Base-by-base conservation (phyloP, 805 yeast genomes). In the Debaryomyces tyrocola region DNA sequence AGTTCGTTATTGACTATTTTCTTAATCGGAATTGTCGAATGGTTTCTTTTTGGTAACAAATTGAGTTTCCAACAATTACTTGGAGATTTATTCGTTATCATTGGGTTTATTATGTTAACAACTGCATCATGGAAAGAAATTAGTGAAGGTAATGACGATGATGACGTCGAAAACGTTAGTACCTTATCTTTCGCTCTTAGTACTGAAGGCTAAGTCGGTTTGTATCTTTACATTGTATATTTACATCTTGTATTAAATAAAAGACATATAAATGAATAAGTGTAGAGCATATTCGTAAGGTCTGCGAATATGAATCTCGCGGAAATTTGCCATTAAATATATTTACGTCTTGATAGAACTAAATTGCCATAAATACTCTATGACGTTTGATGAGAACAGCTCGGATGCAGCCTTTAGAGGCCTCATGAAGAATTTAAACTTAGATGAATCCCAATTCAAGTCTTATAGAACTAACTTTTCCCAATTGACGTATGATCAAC, bases 21-120 rank as follows among this genome's bases (percentile, higher is more conserved):
- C 51, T 63, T 89, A 44, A 94, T 90, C 37, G 96, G 96, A 0
- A 42, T 87, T 1, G 82, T 82, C 17, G 96, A 89, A 59, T 87
- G 86, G 84, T 44, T 77, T 0, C 54, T 85, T 8, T 86, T 85
- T 66, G 87, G 84, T 4, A 77, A 80, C 20, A 70, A 63, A 2
- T 69, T 89, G 44, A 74, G 81, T 12, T 34, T 59, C 1, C 78
- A 74, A 24, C 94, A 89, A 46, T 51, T 87, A 24, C 2, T 79
- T 3, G 96, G 96, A 6, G 90, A 91, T 47, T 38, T 79, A 4
- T 62, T 88, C 39, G 87, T 89, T 31, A 75, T 87, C 33, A 58
- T 74, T 18, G 96, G 96, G 0, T 90, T 89, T 60, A 75, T 64
- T 0, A 61, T 88, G 33, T 74, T 90, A 56, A 81, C 87, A 5